Evolutionary conservation across 2,329 filamentous ascomycete species (phyloP).

Genomic region (Fusarium xylarioides): DNA sequence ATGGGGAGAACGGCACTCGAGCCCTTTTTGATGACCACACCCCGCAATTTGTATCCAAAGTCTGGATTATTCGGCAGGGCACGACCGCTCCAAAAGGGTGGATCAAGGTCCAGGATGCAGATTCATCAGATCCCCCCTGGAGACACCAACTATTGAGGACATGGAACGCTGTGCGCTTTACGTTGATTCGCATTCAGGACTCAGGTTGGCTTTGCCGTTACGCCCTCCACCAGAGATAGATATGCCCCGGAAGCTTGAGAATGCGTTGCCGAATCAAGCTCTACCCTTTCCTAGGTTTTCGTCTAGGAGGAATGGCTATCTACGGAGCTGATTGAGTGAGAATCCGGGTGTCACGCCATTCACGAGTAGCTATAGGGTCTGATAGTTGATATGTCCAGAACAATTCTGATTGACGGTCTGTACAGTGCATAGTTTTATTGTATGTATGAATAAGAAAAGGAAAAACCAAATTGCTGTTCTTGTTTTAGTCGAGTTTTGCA

Average conservation of each 20-base stretch:
- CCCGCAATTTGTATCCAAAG: not conserved
- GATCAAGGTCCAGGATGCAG: not conserved
- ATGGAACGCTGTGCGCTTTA: not conserved
- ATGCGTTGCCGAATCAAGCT: not conserved
- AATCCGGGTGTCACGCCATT: not conserved
- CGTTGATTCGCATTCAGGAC: not conserved
- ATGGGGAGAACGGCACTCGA: not conserved
- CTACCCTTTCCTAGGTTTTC: rapidly evolving
- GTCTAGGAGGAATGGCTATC: not conserved
- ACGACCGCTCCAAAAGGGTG: not conserved
- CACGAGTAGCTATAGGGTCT: too few species aligned
- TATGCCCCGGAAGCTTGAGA: rapidly evolving
- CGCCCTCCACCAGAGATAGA: not conserved
- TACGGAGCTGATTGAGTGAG: not conserved
- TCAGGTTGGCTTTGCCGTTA: rapidly evolving
- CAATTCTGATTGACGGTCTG: not conserved
- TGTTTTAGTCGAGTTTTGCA: not conserved
- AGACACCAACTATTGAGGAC: not conserved
- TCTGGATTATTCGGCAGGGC: not conserved
- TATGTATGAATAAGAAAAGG: not conserved
- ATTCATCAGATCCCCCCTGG: not conserved
- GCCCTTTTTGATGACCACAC: not conserved
- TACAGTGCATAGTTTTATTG: not conserved
- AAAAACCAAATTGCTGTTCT: too few species aligned
- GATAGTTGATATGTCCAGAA: not conserved